Evolutionary conservation across 257 asterid species (phyloP).

Genomic region (Nicotiana noctiflora): DNA sequence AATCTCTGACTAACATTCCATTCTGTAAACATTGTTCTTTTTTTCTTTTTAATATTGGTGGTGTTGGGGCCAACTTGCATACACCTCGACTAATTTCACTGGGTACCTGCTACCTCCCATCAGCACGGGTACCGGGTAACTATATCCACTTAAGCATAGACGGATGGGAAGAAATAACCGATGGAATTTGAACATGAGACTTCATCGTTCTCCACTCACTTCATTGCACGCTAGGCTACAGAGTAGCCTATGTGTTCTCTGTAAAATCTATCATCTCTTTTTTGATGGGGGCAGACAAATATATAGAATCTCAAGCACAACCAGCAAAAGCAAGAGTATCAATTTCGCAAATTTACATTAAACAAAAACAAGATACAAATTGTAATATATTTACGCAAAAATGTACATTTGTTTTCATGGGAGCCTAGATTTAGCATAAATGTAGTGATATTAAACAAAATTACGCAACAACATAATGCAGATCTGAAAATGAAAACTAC

Average conservation of each 20-base stretch:
- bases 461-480: not conserved
- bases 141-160: too few relatives aligned
- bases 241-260: too few relatives aligned
- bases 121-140: too few relatives aligned
- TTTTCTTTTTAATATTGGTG: too few relatives aligned
- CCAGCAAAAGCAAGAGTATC: conserved; percentile 2
- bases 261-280: not conserved
- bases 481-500: not conserved
- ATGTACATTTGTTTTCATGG: not conserved
- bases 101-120: too few relatives aligned
- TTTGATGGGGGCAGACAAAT: not conserved
- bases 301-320: not conserved
- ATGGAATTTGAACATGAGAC: too few relatives aligned
- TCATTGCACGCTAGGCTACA: too few relatives aligned
- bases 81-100: too few relatives aligned
- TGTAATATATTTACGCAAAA: not conserved
- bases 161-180: too few relatives aligned
- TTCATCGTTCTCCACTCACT: too few relatives aligned
- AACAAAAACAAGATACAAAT: not conserved
- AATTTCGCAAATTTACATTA: not conserved
- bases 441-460: not conserved
- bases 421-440: not conserved
- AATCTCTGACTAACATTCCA: not conserved
- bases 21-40: not conserved
- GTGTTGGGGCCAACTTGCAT: too few relatives aligned